Base-by-base conservation (phyloP, 2,329 filamentous ascomycete species). In the Metarhizium guizhouense region DNA sequence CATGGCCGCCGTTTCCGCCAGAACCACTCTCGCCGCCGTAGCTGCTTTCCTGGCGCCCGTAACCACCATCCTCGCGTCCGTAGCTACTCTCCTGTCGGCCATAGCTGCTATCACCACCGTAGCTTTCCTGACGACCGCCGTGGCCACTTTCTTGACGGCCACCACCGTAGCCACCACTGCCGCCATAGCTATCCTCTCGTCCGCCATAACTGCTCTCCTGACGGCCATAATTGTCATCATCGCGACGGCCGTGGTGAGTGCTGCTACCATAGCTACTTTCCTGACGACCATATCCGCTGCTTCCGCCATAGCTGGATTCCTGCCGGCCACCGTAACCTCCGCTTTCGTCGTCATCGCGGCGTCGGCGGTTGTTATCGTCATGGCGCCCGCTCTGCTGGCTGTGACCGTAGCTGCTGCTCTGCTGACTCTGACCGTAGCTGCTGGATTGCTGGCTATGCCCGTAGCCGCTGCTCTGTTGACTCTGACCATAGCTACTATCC, bases 351-450 rank as follows among this genome's bases (percentile, higher is more conserved):
- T 67, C 63, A 42, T 65, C 61, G 38, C 56, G 54, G 18, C 58
- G 78, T 30, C 45, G 45, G 25, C 45, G 45, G 45, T 30, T 47
- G 43, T 47, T 7, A 48, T 48, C 45, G 25, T 29, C 18, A 48
- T 16, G 25, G 3, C 38, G 38, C 13, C 70, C 69, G 20, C 74
- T 70, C 8, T 67, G 65, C 32, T 69, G 65, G 25, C 69, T 66
- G 32, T 6, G 67, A 65, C 45, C 72, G 52, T 66, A 59, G 36
- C 63, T 57, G 55, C 66, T 63, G 51, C 66, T 78, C 56, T 63
- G 74, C 65, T 86, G 76, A 64, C 86, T 74, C 61, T 83, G 86
- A 45, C 81, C 79, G 60, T 81, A 82, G 34, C 76, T 78, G 25
- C 70, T 69, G 25, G 74, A 70, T 6, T 67, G 65, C 34, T 69